These are phyloP conservation scores for Pleoardoris graminearum DNA, from an alignment of 2,329 filamentous ascomycete species.

Conservation along the genomic window DNA sequence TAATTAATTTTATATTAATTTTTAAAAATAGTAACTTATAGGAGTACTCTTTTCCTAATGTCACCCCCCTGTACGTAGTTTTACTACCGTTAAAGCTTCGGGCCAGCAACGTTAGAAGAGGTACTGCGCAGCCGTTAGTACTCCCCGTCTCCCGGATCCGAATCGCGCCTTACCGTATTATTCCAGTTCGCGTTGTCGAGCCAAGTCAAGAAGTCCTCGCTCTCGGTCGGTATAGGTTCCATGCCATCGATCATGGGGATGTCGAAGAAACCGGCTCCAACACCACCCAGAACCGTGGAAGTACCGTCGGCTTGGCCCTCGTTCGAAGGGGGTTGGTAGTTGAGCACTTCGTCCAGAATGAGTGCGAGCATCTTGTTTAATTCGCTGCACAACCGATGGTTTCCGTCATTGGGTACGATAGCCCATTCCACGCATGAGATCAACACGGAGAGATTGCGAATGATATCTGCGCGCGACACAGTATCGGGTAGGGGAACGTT, in stretches of 20 bases:
- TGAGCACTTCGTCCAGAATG: constrained; percentile 42
- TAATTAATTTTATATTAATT: too few species aligned
- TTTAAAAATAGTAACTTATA: too few species aligned
- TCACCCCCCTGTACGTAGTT: too few species aligned
- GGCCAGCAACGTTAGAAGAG: too few species aligned
- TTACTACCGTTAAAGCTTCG: too few species aligned
- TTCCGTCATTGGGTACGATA: constrained; percentile 39
- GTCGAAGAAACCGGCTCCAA: constrained; percentile 38
- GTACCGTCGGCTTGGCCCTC: constrained; percentile 18
- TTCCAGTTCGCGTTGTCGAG: constrained; percentile 44
- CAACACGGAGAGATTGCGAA: constrained; percentile 42
- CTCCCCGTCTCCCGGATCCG: not conserved
- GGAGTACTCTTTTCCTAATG: too few species aligned
- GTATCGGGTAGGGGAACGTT: constrained; percentile 34
- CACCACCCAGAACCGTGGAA: constrained; percentile 7
- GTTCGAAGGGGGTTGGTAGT: constrained; percentile 36
- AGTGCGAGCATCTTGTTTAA: constrained; percentile 43
- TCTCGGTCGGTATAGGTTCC: constrained; percentile 43
- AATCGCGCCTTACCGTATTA: constrained; percentile 23
- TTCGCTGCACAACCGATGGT: constrained; percentile 42
- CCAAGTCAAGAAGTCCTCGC: constrained; percentile 43
- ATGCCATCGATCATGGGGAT: constrained; percentile 41
- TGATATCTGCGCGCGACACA: constrained; percentile 40
- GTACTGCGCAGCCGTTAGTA: constrained; percentile 12
- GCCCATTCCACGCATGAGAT: constrained; percentile 43